Percentiles rank a stretch among this genome's conserved stretches.
These are phyloP conservation scores for Phylloporus sp. DNA, from an alignment of 768 basidiomycete species.

Conservation along the genomic window DNA sequence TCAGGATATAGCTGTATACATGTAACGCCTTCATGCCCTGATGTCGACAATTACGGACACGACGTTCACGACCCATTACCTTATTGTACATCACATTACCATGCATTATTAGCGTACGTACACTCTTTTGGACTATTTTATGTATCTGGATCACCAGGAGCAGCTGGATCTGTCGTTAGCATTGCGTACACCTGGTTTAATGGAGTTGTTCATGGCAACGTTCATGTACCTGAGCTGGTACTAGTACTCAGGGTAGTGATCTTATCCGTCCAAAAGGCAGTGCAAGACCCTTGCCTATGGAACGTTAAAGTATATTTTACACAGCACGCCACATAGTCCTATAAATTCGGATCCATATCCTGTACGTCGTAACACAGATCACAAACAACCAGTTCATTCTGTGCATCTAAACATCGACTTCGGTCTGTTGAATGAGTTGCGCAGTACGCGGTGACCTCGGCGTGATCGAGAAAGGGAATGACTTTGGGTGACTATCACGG, in stretches of 20 bases:
- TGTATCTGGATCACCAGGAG: conserved; percentile 8
- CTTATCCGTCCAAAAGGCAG: not conserved
- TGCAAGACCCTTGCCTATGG: not conserved
- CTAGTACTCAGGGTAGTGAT: no score
- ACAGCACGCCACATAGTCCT: not conserved
- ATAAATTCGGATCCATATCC: not conserved
- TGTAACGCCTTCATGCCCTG: conserved; percentile 1
- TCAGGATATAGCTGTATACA: conserved; percentile 20
- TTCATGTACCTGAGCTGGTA: no score
- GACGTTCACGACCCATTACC: conserved; percentile 7
- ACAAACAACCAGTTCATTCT: not conserved
- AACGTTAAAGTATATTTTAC: not conserved
- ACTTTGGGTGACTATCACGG: conserved; percentile 11
- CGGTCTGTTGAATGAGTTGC: conserved; percentile 14
- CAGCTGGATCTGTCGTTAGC: conserved; percentile 19
- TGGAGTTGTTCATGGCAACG: not conserved
- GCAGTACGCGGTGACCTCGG: conserved; percentile 10
- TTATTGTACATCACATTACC: conserved; percentile 12
- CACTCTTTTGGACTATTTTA: conserved; percentile 10
- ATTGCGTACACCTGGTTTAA: not conserved
- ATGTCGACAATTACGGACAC: conserved; percentile 10
- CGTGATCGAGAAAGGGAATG: conserved; percentile 20
- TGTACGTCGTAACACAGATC: not conserved
- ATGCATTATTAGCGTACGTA: conserved; percentile 21
- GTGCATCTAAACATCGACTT: conserved; percentile 1